Evolutionary conservation across 768 basidiomycete genomes (phyloP).

Genomic region (Neoboletus brunneissimus): DNA sequence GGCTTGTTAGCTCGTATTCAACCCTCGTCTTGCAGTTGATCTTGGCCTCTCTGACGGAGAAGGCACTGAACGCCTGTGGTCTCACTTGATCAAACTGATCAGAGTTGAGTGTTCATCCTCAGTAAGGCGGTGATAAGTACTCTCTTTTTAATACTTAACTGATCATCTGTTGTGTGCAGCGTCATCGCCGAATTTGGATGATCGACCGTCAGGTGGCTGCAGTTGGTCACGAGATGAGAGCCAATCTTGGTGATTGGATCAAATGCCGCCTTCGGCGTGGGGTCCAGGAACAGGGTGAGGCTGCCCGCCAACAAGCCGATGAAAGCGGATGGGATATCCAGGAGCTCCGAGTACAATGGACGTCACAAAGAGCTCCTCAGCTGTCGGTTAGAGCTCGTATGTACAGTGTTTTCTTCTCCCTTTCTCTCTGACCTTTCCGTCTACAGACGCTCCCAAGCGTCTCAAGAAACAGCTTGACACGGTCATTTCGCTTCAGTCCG

Average conservation of each 20-base stretch:
- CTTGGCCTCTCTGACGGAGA: background rate
- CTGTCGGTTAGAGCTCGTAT: background rate
- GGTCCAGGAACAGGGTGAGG: slow-evolving; percentile 7
- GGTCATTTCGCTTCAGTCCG: background rate
- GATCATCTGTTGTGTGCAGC: background rate
- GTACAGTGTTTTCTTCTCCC: background rate
- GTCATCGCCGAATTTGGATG: background rate
- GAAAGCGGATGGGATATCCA: background rate
- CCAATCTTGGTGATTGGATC: too few relatives aligned
- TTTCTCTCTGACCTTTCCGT: background rate
- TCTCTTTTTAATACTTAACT: background rate
- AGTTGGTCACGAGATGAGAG: slow-evolving; percentile 26
- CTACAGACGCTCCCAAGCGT: background rate
- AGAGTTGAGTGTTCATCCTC: background rate
- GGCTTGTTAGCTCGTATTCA: background rate
- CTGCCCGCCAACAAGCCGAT: slow-evolving; percentile 6
- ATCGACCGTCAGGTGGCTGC: slow-evolving; percentile 9
- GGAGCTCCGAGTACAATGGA: background rate
- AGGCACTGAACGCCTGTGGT: background rate
- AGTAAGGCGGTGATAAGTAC: background rate
- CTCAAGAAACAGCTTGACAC: background rate
- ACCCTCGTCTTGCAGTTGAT: background rate
- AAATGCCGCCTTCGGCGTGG: slow-evolving; percentile 17
- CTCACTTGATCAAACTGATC: background rate
- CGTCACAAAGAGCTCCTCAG: background rate